phyloP scores from a whole-genome alignment of 768 basidiomycete species.

The Coprinopsis cinerea region DNA sequence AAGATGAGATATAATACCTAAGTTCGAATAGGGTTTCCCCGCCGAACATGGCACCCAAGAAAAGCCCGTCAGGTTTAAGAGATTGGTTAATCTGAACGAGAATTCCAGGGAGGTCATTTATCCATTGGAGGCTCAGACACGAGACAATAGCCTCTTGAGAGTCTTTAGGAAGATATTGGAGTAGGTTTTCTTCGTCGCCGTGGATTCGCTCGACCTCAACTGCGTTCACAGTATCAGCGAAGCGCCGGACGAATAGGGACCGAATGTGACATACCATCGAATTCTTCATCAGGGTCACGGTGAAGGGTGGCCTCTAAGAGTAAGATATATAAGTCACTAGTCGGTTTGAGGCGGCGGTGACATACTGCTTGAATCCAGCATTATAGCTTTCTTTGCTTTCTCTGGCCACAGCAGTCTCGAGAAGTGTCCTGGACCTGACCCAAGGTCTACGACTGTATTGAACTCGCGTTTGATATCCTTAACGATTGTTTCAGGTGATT shows the following conservation, averaged over 20 bases:
- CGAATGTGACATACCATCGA: conserved; percentile 55
- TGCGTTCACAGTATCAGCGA: conserved; percentile 25
- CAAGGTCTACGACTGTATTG: conserved; percentile 74
- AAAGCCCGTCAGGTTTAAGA: conserved; percentile 86
- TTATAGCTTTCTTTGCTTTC: conserved; percentile 64
- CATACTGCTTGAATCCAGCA: conserved; percentile 87
- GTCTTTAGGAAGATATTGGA: conserved; percentile 55
- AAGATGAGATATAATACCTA: conserved; percentile 36
- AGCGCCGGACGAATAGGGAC: conserved; percentile 2
- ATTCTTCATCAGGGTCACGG: conserved; percentile 73
- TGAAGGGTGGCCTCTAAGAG: conserved; percentile 57
- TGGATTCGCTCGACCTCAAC: conserved; percentile 74
- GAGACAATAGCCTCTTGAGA: conserved; percentile 92
- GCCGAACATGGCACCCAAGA: conserved; percentile 91
- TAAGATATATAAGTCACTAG: not conserved
- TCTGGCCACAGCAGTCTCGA: conserved; percentile 70
- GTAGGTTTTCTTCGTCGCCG: conserved; percentile 78
- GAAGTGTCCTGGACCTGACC: conserved; percentile 89
- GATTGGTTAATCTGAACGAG: conserved; percentile 82
- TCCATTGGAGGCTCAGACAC: conserved; percentile 91
- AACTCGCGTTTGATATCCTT: conserved; percentile 95
- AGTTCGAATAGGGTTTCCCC: conserved; percentile 96
- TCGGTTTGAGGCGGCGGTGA: conserved; percentile 5
- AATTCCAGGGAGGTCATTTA: conserved; percentile 91
- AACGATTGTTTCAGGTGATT: no score